Evolutionary conservation across 768 basidiomycete genomes (phyloP), one percentile per base, ranked within the genome.

Genomic region (Lactarius evosmus): DNA sequence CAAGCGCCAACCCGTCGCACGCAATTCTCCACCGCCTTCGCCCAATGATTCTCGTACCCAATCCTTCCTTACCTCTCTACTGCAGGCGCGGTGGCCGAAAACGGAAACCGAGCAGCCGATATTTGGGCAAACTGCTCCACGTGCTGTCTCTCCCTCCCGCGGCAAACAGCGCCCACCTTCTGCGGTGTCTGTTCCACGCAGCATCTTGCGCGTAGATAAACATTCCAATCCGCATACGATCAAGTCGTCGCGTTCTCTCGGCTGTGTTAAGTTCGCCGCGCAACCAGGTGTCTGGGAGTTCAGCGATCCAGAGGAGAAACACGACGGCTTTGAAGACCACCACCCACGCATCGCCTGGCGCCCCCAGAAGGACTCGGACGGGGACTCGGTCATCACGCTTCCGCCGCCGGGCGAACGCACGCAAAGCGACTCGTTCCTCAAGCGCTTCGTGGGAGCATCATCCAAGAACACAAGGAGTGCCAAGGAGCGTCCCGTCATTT

Each of bases 1-100:
- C 78, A 79, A 52, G 78, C 75, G 69, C 72, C 76, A 11, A 66
- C 76, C 49, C 59, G 69, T 49, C 19, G 67, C 25, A 63, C 70
- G 49, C 55, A 60, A 46, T 50, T 65, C 56, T 5, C 61, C 67
- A 3, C 49, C 61, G 5, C 38, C 66, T 30, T 66, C 67, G 2
- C 61, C 67, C 9, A 63, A 29, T 30, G 66, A 69, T 49, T 14
- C 62, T 11, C 62, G 60, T 7, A 58, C 62, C 8, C 64, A 65
- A 30, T 67, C 65, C 59, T 64, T 69, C 57, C 68, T 69, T 36
- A 46, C 68, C 22, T 46, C 68, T 27, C 49, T 69, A 32, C 60
- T 69, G 32, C 66, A 69, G 27, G 59, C 68, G 8, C 62, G 66
- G 50, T 67, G 66, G 68, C 68, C 68, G 25, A 67, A 67, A 32